Percentiles rank a stretch among this genome's conserved stretches.
Conservation (phyloP, 2,329 filamentous ascomycete genomes). For the Niveomyces coronatus region DNA sequence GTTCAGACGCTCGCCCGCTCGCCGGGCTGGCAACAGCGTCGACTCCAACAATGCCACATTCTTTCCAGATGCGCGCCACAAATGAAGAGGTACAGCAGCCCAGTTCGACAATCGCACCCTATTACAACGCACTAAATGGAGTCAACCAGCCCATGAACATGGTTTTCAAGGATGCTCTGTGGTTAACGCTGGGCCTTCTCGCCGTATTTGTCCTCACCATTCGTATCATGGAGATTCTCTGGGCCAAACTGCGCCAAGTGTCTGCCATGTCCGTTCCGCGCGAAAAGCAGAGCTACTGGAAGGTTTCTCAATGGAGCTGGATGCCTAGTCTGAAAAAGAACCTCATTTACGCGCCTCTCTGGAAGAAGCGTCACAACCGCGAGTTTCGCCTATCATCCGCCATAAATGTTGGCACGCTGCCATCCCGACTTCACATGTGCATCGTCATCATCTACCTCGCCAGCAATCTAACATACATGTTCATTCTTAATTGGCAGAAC, state of each 20-base stretch:
- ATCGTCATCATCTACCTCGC: conserved; percentile 46
- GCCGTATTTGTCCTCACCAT: conserved; percentile 43
- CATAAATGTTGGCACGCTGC: conserved; percentile 51
- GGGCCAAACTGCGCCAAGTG: conserved; percentile 48
- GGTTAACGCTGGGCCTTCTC: conserved; percentile 50
- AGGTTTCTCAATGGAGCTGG: conserved; percentile 44
- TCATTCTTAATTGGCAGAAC: conserved; percentile 49
- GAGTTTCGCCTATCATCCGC: conserved; percentile 53
- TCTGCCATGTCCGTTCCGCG: conserved; percentile 44
- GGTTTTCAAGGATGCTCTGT: conserved; percentile 45
- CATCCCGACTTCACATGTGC: conserved; percentile 51
- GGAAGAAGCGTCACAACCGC: conserved; percentile 56
- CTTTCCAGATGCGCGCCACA: conserved; percentile 16
- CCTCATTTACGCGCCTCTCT: conserved; percentile 49
- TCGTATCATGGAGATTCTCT: conserved; percentile 42
- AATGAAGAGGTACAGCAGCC: conserved; percentile 20
- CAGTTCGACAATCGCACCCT: conserved; percentile 43
- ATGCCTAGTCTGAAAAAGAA: conserved; percentile 54
- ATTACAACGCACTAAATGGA: conserved; percentile 45
- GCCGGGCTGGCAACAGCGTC: conserved; percentile 17
- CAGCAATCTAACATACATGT: conserved; percentile 54
- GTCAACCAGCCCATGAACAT: conserved; percentile 50
- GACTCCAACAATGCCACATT: conserved; percentile 22
- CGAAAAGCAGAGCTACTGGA: conserved; percentile 50
- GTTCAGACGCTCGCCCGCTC: conserved; percentile 21